Percentiles rank a stretch among this genome's conserved stretches.
Conservation (phyloP, 1,284 basidiomycete species). For the Clitocybe nebularis region DNA sequence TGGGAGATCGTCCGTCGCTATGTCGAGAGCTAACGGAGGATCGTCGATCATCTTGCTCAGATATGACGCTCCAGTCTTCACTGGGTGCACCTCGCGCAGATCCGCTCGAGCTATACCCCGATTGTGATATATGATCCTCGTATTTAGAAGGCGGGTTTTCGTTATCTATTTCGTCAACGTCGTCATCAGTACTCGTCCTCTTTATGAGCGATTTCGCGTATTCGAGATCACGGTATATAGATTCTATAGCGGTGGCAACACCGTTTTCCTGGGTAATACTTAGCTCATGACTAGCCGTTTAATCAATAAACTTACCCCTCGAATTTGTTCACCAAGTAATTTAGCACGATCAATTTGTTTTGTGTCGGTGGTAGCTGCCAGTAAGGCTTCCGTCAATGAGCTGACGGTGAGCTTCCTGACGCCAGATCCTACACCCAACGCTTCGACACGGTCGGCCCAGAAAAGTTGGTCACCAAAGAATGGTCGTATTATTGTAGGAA, state of each 20-base stretch:
- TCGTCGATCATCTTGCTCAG: slow-evolving; percentile 60
- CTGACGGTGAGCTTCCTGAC: slow-evolving; percentile 85
- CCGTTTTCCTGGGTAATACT: slow-evolving; percentile 97
- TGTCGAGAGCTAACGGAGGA: slow-evolving; percentile 46
- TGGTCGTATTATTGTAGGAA: slow-evolving; percentile 94
- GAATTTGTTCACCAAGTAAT: slow-evolving; percentile 80
- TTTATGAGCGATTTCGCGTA: slow-evolving; percentile 84
- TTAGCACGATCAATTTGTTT: slow-evolving; percentile 87
- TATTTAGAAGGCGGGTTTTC: slow-evolving; percentile 48
- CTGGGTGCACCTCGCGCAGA: slow-evolving; percentile 54
- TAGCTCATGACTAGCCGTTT: too few species aligned
- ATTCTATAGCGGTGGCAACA: slow-evolving; percentile 83
- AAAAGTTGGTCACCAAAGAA: slow-evolving; percentile 99
- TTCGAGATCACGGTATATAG: slow-evolving; percentile 89
- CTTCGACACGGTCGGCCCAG: slow-evolving; percentile 94
- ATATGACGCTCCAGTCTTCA: slow-evolving; percentile 82
- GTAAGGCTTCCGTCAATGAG: slow-evolving; percentile 72
- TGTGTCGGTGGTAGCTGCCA: slow-evolving; percentile 78
- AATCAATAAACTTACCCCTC: slow-evolving; percentile 49
- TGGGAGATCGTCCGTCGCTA: slow-evolving; percentile 29
- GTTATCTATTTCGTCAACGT: slow-evolving; percentile 32
- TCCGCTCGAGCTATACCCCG: slow-evolving; percentile 53
- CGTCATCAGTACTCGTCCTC: slow-evolving; percentile 33
- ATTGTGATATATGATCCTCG: slow-evolving; percentile 31
- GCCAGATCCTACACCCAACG: slow-evolving; percentile 83